A percentile compares a stretch with the other conserved stretches of the same genome.
Evolutionary conservation across 306 rosid genomes (phyloP).

Genomic region (Albizia julibrissin): DNA sequence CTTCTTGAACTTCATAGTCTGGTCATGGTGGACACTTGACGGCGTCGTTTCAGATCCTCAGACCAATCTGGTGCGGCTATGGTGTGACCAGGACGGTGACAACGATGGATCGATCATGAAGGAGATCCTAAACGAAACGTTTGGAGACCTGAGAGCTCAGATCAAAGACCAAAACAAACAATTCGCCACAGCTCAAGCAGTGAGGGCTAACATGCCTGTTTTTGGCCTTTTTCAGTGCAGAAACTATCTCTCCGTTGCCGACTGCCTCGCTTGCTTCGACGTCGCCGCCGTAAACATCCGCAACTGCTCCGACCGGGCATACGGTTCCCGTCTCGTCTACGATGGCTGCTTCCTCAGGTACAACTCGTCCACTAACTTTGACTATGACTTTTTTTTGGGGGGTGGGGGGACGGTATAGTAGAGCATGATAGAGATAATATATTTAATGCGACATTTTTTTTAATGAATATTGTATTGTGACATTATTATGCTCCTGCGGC

Average conservation of each 20-base stretch:
- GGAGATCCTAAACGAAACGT: slow-evolving; percentile 41
- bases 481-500: not conserved
- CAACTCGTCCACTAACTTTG: not conserved
- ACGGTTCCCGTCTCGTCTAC: slow-evolving; percentile 62
- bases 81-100: not conserved
- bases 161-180: slow-evolving; percentile 31
- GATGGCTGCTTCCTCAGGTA: slow-evolving; percentile 78
- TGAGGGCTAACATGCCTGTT: slow-evolving; percentile 17
- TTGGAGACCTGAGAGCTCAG: slow-evolving; percentile 33
- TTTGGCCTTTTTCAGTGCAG: slow-evolving; percentile 42
- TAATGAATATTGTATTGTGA: not conserved
- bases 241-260: slow-evolving; percentile 37
- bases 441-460: too few relatives aligned
- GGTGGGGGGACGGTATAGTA: too few relatives aligned
- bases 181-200: slow-evolving; percentile 49
- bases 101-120: slow-evolving; percentile 31
- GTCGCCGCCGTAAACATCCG: slow-evolving; percentile 33
- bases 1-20: not conserved
- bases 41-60: slow-evolving; percentile 44
- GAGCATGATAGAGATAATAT: too few relatives aligned
- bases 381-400: not conserved
- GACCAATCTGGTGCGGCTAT: not conserved
- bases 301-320: slow-evolving; percentile 46
- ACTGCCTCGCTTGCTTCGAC: slow-evolving; percentile 52
- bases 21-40: slow-evolving; percentile 9